Evolutionary conservation across 2,329 filamentous ascomycete species (phyloP).

Genomic region (Rhytidhysteron rufulum): DNA sequence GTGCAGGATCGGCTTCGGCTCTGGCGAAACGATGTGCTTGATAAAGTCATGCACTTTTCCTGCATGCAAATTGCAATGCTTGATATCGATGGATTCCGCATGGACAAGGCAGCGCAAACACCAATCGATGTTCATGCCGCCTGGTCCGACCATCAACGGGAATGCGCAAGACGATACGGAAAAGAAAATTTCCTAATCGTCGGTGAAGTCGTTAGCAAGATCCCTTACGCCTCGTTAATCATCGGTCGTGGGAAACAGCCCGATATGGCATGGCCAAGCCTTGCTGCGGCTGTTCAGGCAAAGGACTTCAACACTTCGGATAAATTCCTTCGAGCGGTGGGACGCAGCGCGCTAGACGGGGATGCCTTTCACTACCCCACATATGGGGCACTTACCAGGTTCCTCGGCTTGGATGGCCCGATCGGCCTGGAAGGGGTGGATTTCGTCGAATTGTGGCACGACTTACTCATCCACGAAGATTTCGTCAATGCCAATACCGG

Average conservation of each 20-base stretch:
- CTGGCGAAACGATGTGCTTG: slow-evolving; percentile 57
- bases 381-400: slow-evolving; percentile 60
- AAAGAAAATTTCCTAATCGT: slow-evolving; percentile 63
- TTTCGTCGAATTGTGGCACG: slow-evolving; percentile 53
- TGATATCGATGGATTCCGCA: slow-evolving; percentile 65
- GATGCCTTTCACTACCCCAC: slow-evolving; percentile 62
- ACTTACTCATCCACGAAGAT: slow-evolving; percentile 57
- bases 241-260: slow-evolving; percentile 60
- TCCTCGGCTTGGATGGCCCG: slow-evolving; percentile 56
- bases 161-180: slow-evolving; percentile 54
- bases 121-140: slow-evolving; percentile 59
- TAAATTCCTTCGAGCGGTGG: slow-evolving; percentile 52
- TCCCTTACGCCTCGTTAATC: slow-evolving; percentile 58
- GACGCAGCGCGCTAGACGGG: slow-evolving; percentile 53
- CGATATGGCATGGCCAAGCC: slow-evolving; percentile 46
- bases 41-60: slow-evolving; percentile 58
- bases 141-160: slow-evolving; percentile 54
- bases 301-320: slow-evolving; percentile 41
- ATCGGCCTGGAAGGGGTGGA: slow-evolving; percentile 30
- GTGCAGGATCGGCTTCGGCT: slow-evolving; percentile 65
- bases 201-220: slow-evolving; percentile 62
- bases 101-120: slow-evolving; percentile 63
- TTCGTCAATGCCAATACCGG: slow-evolving; percentile 59
- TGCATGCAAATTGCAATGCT: slow-evolving; percentile 60
- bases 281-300: slow-evolving; percentile 47